Conservation (phyloP, 306 rosid species). For the Medicago arabica region DNA sequence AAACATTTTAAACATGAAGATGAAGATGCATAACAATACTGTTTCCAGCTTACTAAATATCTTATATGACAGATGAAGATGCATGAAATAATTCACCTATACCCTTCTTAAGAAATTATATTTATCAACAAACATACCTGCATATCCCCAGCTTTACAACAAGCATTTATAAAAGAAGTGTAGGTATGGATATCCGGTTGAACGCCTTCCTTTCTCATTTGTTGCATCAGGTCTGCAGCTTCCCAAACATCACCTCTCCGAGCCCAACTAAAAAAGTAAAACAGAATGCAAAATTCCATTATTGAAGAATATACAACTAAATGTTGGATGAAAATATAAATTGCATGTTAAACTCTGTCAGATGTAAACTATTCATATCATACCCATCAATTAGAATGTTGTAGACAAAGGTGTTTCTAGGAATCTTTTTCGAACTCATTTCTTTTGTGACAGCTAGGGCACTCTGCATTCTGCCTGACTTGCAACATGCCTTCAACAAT, state of each 20-base stretch:
- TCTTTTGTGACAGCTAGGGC: constrained; percentile 94
- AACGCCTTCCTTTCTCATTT: constrained; percentile 82
- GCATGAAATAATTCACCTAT: background rate
- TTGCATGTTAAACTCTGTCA: background rate
- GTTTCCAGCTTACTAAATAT: background rate
- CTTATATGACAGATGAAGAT: constrained; percentile 7
- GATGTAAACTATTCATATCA: constrained; percentile 43
- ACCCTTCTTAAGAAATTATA: constrained; percentile 26
- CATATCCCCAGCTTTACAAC: constrained; percentile 97
- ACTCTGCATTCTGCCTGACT: constrained; percentile 98
- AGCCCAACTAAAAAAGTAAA: constrained; percentile 74
- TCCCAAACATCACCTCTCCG: constrained; percentile 99
- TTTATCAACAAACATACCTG: constrained; percentile 55
- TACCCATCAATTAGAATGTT: constrained; percentile 98
- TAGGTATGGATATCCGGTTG: constrained; percentile 92
- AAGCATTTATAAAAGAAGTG: constrained; percentile 92
- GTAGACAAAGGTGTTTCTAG: constrained; percentile 87
- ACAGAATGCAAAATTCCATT: background rate
- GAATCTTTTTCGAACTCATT: constrained; percentile 82
- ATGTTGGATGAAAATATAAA: constrained; percentile 15
- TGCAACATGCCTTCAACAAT: constrained; percentile 95
- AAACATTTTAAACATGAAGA: constrained; percentile 7
- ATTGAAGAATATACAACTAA: constrained; percentile 19
- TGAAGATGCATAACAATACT: constrained; percentile 14
- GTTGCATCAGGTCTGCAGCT: constrained; percentile 98